Base-by-base conservation (phyloP, 805 yeast genomes). In the Yarrowia sp. region DNA sequence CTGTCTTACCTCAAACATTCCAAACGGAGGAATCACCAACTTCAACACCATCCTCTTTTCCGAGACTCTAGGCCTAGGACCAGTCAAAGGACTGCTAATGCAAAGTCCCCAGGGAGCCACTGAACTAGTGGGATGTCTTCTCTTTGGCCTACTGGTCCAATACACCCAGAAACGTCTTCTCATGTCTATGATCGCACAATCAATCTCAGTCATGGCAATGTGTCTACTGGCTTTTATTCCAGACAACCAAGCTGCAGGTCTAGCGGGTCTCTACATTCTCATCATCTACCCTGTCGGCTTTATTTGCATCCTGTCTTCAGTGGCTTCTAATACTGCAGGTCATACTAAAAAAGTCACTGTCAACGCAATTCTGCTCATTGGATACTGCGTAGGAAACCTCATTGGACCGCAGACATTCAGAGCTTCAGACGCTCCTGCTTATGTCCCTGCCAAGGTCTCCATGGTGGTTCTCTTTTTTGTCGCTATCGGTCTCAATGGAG, bases 21-120 rank as follows among this genome's bases (percentile, higher is more conserved):
- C 52, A 24, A 46, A 46, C n/a, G 52, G 52, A 46, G 52, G 52
- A 11, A 28, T 46, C 36, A 46, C 52, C 33, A 46, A 46, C 52
- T 46, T 46, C 52, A 46, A 46, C n/a, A 19, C 52, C 36, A 46
- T 46, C 6, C 24, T 46, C 24, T 46, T 46, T 10, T 46, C 52
- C 10, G 52, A 46, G 36, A 28, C 52, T 28, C 10, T 46, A 0
- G 52, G 52, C 2, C 36, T 46, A 0, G 52, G 52, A 46, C 52
- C 52, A 0, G 36, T 30, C 5, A 28, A 19, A 14, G 52, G 36
- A 28, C 52, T 46, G 4, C n/a, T 46, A 9, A 46, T 46, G 52
- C 35, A 28, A 9, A 28, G 24, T 17, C 52, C 52, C 2, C 52
- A 46, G 35, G 52, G 52, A 28, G 52, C 52, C 7, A 46, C 35